Percentiles rank a stretch among this genome's conserved stretches.
Evolutionary conservation across 345 rosid species (phyloP).

Genomic region (Citrus sinensis): DNA sequence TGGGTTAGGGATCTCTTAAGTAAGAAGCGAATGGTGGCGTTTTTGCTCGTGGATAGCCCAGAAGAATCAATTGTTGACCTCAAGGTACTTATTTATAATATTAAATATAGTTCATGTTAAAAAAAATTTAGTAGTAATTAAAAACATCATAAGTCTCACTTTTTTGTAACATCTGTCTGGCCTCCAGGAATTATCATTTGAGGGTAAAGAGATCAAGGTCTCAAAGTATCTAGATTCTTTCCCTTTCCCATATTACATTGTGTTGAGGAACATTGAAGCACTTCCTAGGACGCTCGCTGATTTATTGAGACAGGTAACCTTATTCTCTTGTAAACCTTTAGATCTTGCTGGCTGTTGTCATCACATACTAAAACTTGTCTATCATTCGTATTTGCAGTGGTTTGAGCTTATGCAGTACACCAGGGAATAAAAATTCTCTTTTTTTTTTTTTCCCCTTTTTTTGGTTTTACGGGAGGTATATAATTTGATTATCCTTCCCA

Average conservation of each 20-base stretch:
- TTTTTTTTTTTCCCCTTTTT: too few relatives aligned
- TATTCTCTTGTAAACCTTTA: not conserved
- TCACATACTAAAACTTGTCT: not conserved
- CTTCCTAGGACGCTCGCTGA: constrained; percentile 86
- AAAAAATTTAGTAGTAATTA: not conserved
- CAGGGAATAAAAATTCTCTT: constrained; percentile 31
- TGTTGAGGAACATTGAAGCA: constrained; percentile 74
- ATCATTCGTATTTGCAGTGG: constrained; percentile 55
- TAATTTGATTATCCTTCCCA: too few relatives aligned
- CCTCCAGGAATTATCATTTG: constrained; percentile 52
- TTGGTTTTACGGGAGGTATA: too few relatives aligned
- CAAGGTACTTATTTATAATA: constrained; percentile 35
- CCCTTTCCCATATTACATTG: constrained; percentile 86
- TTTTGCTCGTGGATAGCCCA: constrained; percentile 68
- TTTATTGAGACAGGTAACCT: constrained; percentile 80
- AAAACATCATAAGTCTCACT: not conserved
- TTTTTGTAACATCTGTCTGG: not conserved
- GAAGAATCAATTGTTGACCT: constrained; percentile 69
- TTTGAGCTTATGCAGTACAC: constrained; percentile 85
- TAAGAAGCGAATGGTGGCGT: constrained; percentile 89
- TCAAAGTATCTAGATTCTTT: constrained; percentile 75
- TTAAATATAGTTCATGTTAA: not conserved
- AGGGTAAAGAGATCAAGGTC: constrained; percentile 37
- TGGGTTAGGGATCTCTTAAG: constrained; percentile 70
- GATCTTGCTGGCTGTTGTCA: not conserved